A percentile compares a stretch with the other conserved stretches of the same genome.
phyloP scores from a whole-genome alignment of 345 rosid species.

The Dipteronia sinensis region DNA sequence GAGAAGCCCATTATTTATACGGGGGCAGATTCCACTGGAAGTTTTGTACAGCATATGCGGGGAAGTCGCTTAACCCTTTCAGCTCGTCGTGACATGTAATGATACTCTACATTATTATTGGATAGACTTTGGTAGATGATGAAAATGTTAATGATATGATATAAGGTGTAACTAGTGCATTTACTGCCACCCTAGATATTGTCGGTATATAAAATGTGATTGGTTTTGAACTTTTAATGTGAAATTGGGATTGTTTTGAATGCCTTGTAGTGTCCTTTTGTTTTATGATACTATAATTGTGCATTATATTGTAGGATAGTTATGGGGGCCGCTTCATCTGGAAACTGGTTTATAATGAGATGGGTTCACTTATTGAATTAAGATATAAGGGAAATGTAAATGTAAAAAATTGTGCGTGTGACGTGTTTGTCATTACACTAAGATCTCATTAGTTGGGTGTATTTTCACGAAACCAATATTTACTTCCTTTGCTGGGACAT shows the following conservation, averaged over 20 bases:
- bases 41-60: constrained; percentile 37
- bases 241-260: constrained; percentile 12
- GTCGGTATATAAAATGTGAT: constrained; percentile 18
- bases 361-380: no score
- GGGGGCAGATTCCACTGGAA: constrained; percentile 19
- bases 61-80: constrained; percentile 42
- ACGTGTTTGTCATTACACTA: no score
- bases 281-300: no score
- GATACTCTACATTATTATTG: constrained; percentile 28
- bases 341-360: no score
- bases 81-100: constrained; percentile 57
- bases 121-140: constrained; percentile 3
- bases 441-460: no score
- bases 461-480: no score
- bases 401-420: no score
- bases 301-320: no score
- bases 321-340: no score
- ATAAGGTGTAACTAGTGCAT: constrained; percentile 6
- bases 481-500: no score
- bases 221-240: constrained; percentile 5
- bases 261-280: background rate
- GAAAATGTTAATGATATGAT: background rate
- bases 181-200: background rate
- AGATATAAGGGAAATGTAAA: no score
- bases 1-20: constrained; percentile 17